phyloP scores from a whole-genome alignment of 2,329 filamentous ascomycete genomes.

The Aspergillus aculeatus region DNA sequence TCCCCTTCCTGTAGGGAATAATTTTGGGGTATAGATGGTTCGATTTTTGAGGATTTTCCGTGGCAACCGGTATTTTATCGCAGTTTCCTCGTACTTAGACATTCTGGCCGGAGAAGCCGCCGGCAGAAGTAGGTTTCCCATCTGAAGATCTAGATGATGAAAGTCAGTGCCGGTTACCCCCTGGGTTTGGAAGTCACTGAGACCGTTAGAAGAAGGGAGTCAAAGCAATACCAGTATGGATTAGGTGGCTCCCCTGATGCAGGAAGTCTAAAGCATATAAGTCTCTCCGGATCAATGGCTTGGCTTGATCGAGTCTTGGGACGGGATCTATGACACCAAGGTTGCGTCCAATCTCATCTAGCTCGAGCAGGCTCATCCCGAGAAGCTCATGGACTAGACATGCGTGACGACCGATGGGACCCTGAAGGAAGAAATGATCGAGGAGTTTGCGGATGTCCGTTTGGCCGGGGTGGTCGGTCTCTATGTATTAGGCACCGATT shows the following conservation, averaged over 20 bases:
- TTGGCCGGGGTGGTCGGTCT: conserved; percentile 18
- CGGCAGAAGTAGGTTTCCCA: conserved; percentile 2
- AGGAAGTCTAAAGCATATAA: conserved; percentile 14
- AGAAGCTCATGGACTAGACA: conserved; percentile 26
- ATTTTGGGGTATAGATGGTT: conserved; percentile 3
- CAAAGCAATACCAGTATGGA: neutral
- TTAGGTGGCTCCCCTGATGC: neutral
- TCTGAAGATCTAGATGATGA: neutral
- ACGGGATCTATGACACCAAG: neutral
- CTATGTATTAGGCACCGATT: conserved; percentile 18
- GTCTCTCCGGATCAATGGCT: conserved; percentile 12
- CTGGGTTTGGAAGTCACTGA: neutral
- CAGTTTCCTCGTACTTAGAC: conserved; percentile 1
- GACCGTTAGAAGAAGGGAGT: too few relatives aligned
- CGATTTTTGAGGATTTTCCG: conserved; percentile 9
- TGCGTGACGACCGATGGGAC: conserved; percentile 18
- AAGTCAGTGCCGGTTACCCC: neutral
- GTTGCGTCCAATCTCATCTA: conserved; percentile 1
- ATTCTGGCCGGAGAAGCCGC: neutral
- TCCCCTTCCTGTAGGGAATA: conserved; percentile 1
- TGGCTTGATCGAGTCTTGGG: conserved; percentile 8
- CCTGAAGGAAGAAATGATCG: conserved; percentile 17
- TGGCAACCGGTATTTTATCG: neutral
- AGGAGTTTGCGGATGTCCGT: conserved; percentile 20
- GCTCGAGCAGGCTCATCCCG: conserved; percentile 14